These are phyloP conservation scores for Coniferiporia sulphurascens DNA, from an alignment of 1,284 basidiomycete species.

Conservation along the genomic window DNA sequence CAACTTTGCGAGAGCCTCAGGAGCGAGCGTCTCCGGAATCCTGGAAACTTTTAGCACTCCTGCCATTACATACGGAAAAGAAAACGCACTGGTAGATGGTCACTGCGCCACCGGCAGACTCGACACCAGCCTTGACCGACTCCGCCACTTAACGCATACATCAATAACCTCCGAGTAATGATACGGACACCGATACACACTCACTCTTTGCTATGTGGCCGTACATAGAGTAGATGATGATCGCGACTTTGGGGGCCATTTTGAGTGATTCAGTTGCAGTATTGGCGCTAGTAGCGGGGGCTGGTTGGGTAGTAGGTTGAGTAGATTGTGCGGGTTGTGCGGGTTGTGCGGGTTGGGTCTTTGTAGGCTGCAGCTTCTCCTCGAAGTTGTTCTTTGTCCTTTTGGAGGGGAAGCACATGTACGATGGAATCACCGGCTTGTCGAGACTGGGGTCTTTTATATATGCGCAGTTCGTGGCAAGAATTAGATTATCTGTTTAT, in stretches of 20 bases:
- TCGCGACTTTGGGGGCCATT: conserved; percentile 58
- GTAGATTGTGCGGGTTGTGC: not conserved
- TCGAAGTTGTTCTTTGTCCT: conserved; percentile 5
- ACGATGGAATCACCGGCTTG: too few species aligned
- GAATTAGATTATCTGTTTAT: too few species aligned
- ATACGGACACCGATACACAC: conserved; percentile 27
- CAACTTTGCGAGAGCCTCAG: conserved; percentile 75
- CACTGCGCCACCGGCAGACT: conserved; percentile 63
- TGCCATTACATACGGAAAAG: not conserved
- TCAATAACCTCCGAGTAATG: conserved; percentile 11
- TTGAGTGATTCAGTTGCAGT: conserved; percentile 23
- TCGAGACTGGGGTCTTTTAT: too few species aligned
- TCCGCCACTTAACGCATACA: conserved; percentile 62
- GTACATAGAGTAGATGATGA: conserved; percentile 80
- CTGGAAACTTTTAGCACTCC: conserved; percentile 31
- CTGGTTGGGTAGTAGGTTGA: conserved; percentile 1
- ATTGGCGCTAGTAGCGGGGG: conserved; percentile 16
- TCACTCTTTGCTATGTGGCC: conserved; percentile 71
- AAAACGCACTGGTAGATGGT: conserved; percentile 67
- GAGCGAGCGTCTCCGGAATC: conserved; percentile 79
- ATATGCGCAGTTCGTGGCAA: too few species aligned
- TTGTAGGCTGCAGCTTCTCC: conserved; percentile 18
- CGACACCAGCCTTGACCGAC: conserved; percentile 67
- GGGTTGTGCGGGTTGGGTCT: too few species aligned
- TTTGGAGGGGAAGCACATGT: conserved; percentile 16